Base-by-base conservation (phyloP, 2,329 filamentous ascomycete genomes). In the Alternaria consortialis region DNA sequence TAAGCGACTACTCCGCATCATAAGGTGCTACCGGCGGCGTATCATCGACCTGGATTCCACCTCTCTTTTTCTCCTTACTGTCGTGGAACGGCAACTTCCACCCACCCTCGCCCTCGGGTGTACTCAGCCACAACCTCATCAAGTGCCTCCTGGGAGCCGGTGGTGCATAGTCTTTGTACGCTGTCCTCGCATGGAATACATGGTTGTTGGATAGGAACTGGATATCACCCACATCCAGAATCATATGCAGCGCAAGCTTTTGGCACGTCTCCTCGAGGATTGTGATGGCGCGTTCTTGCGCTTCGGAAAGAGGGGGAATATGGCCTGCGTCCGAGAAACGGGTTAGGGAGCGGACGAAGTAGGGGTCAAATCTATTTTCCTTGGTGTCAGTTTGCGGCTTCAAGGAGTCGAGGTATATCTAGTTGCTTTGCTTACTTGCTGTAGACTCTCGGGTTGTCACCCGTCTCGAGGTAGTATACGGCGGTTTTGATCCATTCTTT, bases 31-130 rank as follows among this genome's bases (percentile, higher is more conserved):
- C 87, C 1, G 93, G 93, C 8, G 90, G 82, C 27, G 85, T 91
- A 76, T 96, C 87, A 77, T 97, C 87, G 2, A 97, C 93, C 81
- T 97, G 93, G 67, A 97, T 92, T 0, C 93, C 93, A 7, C 92
- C 92, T 17, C 93, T 85, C 86, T 96, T 97, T 86, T 91, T 92
- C 84, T 95, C 90, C 57, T 86, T 82, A 57, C 87, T 90, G 78
- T 97, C 93, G 70, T 88, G 89, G 80, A 94, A 94, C 1, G 93
- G 93, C 78, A 97, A 79, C 53, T 86, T 88, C 93, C 93, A 97
- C 0, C 93, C 93, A 3, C 92, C 93, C 78, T 97, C 93, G 23
- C 80, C 84, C 80, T 94, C 90, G 0, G 93, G 92, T 2, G 91
- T 93, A 11, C 91, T 89, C 56, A 97, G 81, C 93, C 93, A 97